Evolutionary conservation across 106 monocot species (phyloP).

Genomic region (Agapanthus africanus): DNA sequence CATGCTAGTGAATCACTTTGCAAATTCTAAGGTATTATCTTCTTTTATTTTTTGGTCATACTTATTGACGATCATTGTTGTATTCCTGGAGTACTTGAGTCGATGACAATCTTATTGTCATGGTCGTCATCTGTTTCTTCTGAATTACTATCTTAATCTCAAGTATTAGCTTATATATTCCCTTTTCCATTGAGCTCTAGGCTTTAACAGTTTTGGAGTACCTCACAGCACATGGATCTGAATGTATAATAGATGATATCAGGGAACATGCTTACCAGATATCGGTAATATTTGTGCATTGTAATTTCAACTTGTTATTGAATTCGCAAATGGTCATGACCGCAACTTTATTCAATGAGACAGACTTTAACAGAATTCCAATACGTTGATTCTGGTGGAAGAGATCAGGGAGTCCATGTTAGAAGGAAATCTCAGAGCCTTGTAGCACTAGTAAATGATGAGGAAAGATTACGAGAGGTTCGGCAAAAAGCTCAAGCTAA

Average conservation of each 20-base stretch:
- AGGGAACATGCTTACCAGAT: constrained; percentile 81
- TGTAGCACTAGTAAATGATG: constrained; percentile 72
- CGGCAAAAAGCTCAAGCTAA: constrained; percentile 66
- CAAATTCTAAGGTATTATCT: neutral
- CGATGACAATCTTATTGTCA: neutral
- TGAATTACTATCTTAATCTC: neutral
- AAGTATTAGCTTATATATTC: constrained; percentile 4
- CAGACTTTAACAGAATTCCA: constrained; percentile 81
- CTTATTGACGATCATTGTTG: no score
- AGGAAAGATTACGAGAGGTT: constrained; percentile 68
- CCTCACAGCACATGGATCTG: constrained; percentile 80
- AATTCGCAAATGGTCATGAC: constrained; percentile 5
- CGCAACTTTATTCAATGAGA: neutral
- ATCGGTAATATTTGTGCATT: constrained; percentile 44
- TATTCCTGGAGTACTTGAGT: no score
- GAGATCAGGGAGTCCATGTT: constrained; percentile 81
- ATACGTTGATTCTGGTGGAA: constrained; percentile 76
- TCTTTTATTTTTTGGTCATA: no score
- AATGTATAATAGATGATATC: constrained; percentile 82
- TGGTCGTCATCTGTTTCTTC: neutral
- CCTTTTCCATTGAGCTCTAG: constrained; percentile 26
- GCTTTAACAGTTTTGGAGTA: constrained; percentile 81
- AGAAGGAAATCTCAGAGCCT: constrained; percentile 78
- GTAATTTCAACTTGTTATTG: neutral
- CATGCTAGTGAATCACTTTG: neutral